Percentiles rank a stretch among this genome's conserved stretches.
Evolutionary conservation across 1,139 yeast genomes (phyloP).

Genomic region (Blastobotrys apis): DNA sequence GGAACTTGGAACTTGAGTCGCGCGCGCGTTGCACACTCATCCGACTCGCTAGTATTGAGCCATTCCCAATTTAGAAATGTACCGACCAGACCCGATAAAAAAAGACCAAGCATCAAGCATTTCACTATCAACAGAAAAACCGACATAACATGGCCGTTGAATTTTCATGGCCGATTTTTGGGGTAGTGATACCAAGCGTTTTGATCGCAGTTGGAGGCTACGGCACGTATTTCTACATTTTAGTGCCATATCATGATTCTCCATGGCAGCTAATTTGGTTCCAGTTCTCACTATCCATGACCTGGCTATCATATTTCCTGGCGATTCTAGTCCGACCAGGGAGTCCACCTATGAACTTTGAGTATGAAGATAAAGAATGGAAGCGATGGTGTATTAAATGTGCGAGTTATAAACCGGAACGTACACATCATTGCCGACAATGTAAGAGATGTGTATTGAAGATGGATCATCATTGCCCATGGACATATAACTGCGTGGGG

Average conservation of each 20-base stretch:
- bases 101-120: too few species aligned
- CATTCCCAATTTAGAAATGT: too few species aligned
- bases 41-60: too few species aligned
- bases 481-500: conserved; percentile 86
- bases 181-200: conserved; percentile 53
- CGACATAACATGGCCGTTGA: conserved; percentile 25
- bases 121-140: too few species aligned
- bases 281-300: conserved; percentile 48
- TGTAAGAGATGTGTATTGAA: conserved; percentile 54
- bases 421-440: conserved; percentile 72
- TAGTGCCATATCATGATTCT: conserved; percentile 43
- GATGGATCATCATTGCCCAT: conserved; percentile 89
- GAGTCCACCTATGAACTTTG: conserved; percentile 44
- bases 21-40: too few species aligned
- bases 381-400: conserved; percentile 65
- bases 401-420: conserved; percentile 60
- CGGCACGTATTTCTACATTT: conserved; percentile 58
- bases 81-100: too few species aligned
- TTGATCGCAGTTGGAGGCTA: conserved; percentile 62
- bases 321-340: conserved; percentile 64
- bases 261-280: conserved; percentile 44
- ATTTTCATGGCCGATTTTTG: conserved; percentile 31
- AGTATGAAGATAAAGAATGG: conserved; percentile 44
- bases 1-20: too few species aligned
- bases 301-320: conserved; percentile 66